A percentile compares a stretch with the other conserved stretches of the same genome.
Conservation (phyloP, 495 filamentous ascomycete species). For the Sordaria brevicollis region DNA sequence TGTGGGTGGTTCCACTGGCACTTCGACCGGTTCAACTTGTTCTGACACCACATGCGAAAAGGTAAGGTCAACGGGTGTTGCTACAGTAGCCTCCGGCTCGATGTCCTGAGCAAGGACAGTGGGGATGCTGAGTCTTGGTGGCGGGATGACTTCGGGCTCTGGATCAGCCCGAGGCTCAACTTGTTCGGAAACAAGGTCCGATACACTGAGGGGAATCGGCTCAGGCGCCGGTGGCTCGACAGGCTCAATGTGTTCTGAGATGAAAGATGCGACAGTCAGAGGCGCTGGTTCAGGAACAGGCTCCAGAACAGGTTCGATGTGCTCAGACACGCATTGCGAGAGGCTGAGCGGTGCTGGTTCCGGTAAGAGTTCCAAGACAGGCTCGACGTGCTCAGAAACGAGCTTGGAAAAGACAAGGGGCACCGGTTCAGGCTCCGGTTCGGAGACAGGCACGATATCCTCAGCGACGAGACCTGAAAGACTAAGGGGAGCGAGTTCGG, state of each 20-base stretch:
- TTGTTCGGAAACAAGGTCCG: conserved; percentile 8
- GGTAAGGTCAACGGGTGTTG: conserved; percentile 5
- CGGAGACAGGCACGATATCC: conserved; percentile 7
- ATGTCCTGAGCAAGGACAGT: conserved; percentile 16
- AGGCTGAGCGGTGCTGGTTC: conserved; percentile 4
- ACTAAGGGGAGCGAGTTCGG: conserved; percentile 9
- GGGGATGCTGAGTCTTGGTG: conserved; percentile 18
- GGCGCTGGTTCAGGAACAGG: conserved; percentile 6
- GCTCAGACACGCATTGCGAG: conserved; percentile 8
- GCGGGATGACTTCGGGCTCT: conserved; percentile 8
- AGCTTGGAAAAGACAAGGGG: conserved; percentile 9
- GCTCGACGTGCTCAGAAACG: conserved; percentile 7
- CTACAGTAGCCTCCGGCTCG: conserved; percentile 8
- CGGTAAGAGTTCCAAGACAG: conserved; percentile 1
- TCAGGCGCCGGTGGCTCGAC: conserved; percentile 6
- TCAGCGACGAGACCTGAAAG: not conserved
- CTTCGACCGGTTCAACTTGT: conserved; percentile 11
- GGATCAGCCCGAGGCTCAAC: conserved; percentile 16
- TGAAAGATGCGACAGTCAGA: conserved; percentile 14
- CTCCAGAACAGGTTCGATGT: conserved; percentile 16
- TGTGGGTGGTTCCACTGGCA: not conserved
- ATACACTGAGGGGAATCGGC: conserved; percentile 4
- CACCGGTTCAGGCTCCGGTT: conserved; percentile 4
- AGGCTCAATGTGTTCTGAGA: conserved; percentile 19
- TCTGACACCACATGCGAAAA: conserved; percentile 6